Conservation (phyloP, 805 yeast genomes). For the Candida xiaguanensis region DNA sequence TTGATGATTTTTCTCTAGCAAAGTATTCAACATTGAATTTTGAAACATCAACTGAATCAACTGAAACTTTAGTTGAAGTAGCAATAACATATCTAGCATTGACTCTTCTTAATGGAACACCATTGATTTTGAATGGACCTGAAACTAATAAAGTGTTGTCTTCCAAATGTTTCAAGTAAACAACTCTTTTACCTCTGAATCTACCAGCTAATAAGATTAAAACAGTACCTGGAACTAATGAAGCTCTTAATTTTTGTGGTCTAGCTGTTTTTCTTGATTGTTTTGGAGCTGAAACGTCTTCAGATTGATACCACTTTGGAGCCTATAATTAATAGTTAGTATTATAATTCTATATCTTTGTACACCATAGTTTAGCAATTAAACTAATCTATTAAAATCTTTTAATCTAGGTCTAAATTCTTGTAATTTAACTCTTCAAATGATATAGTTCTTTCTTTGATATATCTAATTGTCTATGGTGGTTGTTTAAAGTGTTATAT, state of each 20-base stretch:
- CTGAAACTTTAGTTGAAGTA: conserved; percentile 88
- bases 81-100: conserved; percentile 98
- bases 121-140: conserved; percentile 99
- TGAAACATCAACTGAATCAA: conserved; percentile 76
- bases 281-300: conserved; percentile 84
- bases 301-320: conserved; percentile 93
- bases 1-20: conserved; percentile 88
- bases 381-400: no score
- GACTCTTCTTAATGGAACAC: conserved; percentile 99
- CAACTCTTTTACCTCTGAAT: conserved; percentile 99
- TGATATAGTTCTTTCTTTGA: no score
- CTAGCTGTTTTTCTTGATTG: conserved; percentile 86
- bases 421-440: no score
- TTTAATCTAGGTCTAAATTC: no score
- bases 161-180: conserved; percentile 92
- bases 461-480: no score
- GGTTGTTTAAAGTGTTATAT: background rate
- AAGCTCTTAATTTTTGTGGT: conserved; percentile 93
- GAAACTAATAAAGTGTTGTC: conserved; percentile 96
- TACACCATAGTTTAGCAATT: no score
- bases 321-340: conserved; percentile 40
- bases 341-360: conserved; percentile 15
- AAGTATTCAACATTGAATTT: conserved; percentile 94
- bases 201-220: conserved; percentile 97
- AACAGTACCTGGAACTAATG: conserved; percentile 97